These are phyloP conservation scores for Citrus medica DNA, from an alignment of 345 rosid genomes.

Conservation along the genomic window DNA sequence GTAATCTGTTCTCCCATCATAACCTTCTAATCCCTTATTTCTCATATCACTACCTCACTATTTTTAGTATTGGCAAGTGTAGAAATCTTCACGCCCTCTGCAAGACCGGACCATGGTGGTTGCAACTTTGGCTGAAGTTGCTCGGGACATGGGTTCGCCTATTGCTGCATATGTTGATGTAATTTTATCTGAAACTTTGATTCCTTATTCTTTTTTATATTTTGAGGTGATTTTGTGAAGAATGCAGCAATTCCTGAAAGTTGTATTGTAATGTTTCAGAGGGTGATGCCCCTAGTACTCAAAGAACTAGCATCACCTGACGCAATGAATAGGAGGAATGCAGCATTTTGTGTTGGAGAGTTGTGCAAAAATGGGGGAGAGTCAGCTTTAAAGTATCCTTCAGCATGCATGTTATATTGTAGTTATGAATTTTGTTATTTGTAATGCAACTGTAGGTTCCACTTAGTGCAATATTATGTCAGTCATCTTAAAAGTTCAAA, in stretches of 20 bases:
- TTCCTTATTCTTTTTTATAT: neutral
- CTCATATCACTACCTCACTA: conserved; percentile 23
- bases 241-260: conserved; percentile 22
- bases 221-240: neutral
- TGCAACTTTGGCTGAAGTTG: conserved; percentile 98
- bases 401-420: conserved; percentile 1
- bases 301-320: conserved; percentile 81
- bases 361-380: conserved; percentile 95
- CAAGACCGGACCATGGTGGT: conserved; percentile 98
- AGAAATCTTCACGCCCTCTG: conserved; percentile 83
- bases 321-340: conserved; percentile 95
- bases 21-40: conserved; percentile 3
- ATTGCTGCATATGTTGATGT: conserved; percentile 89
- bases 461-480: neutral
- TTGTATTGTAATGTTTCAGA: conserved; percentile 46
- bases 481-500: neutral
- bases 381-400: conserved; percentile 84
- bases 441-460: neutral
- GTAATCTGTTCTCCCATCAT: conserved; percentile 1
- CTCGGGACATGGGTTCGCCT: conserved; percentile 98
- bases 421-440: neutral
- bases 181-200: conserved; percentile 20
- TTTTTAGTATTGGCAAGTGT: conserved; percentile 26
- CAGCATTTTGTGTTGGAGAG: conserved; percentile 98
- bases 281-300: conserved; percentile 86